These are phyloP conservation scores for Citrullus amarus DNA, from an alignment of 306 rosid genomes.

Conservation along the genomic window DNA sequence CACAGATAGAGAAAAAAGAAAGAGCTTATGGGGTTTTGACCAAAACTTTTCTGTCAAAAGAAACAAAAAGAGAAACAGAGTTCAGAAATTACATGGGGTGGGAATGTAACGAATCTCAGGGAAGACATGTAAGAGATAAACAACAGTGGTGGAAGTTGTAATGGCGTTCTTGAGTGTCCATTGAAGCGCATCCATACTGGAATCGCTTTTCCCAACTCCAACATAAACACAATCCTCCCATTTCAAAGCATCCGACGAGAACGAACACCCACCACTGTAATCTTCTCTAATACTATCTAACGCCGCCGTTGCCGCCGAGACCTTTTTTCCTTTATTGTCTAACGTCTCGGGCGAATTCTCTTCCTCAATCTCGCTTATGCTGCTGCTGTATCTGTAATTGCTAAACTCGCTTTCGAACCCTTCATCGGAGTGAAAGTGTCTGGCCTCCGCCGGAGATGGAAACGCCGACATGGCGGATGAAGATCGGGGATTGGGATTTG, in stretches of 20 bases:
- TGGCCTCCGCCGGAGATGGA: background rate
- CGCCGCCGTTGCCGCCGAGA: background rate
- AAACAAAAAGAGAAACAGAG: background rate
- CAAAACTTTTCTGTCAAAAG: background rate
- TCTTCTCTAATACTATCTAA: constrained; percentile 41
- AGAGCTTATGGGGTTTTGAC: background rate
- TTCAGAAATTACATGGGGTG: constrained; percentile 42
- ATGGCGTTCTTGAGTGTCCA: constrained; percentile 52
- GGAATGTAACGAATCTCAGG: constrained; percentile 54
- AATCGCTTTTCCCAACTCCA: constrained; percentile 23
- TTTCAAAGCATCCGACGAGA: background rate
- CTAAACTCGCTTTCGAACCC: constrained; percentile 1
- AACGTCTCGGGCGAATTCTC: constrained; percentile 11
- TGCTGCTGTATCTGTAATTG: background rate
- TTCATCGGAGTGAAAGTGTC: background rate
- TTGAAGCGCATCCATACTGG: constrained; percentile 48
- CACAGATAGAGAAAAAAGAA: background rate
- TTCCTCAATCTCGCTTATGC: constrained; percentile 62
- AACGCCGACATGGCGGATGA: constrained; percentile 2
- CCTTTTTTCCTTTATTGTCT: constrained; percentile 9
- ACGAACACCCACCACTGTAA: background rate
- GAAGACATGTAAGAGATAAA: constrained; percentile 63
- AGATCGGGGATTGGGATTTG: background rate
- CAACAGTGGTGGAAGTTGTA: constrained; percentile 22
- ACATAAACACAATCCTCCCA: constrained; percentile 40